phyloP scores from a whole-genome alignment of 2,329 filamentous ascomycete species.

The Dryadomyces sulphureus region DNA sequence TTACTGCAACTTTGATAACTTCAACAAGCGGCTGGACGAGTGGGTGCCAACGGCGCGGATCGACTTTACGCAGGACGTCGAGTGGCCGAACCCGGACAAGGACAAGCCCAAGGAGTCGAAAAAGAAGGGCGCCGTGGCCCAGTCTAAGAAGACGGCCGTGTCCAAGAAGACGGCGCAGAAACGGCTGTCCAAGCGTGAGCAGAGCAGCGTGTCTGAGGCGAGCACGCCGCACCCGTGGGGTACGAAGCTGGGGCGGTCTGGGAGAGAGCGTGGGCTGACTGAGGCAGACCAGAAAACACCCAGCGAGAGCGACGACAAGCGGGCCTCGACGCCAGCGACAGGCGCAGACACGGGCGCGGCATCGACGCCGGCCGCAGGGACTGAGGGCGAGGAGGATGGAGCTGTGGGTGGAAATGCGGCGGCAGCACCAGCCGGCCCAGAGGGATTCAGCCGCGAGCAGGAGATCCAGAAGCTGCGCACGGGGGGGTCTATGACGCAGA shows the following conservation, averaged over 20 bases:
- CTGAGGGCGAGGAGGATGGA: constrained; percentile 40
- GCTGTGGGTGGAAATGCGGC: constrained; percentile 20
- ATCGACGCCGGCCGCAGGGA: constrained; percentile 1
- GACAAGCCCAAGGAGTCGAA: constrained; percentile 61
- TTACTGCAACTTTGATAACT: constrained; percentile 96
- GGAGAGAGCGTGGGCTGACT: background rate
- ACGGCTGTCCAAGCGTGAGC: constrained; percentile 36
- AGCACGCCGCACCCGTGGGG: constrained; percentile 37
- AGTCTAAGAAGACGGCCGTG: constrained; percentile 34
- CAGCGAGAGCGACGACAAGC: constrained; percentile 26
- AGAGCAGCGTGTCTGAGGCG: constrained; percentile 37
- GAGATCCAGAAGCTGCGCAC: constrained; percentile 95
- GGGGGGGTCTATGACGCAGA: constrained; percentile 96
- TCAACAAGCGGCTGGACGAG: constrained; percentile 78
- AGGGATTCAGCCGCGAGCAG: constrained; percentile 58
- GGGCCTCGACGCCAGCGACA: constrained; percentile 8
- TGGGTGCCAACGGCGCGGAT: constrained; percentile 78
- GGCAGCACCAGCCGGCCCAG: constrained; percentile 11
- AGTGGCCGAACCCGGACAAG: constrained; percentile 90
- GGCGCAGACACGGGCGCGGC: constrained; percentile 2
- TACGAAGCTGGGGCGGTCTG: constrained; percentile 13
- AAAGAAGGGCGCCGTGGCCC: constrained; percentile 35
- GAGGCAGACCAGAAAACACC: constrained; percentile 20
- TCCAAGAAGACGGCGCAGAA: constrained; percentile 43
- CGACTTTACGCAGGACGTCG: constrained; percentile 78